A percentile compares a stretch with the other conserved stretches of the same genome.
phyloP scores from a whole-genome alignment of 1,284 basidiomycete species.

The Serendipita sp. region DNA sequence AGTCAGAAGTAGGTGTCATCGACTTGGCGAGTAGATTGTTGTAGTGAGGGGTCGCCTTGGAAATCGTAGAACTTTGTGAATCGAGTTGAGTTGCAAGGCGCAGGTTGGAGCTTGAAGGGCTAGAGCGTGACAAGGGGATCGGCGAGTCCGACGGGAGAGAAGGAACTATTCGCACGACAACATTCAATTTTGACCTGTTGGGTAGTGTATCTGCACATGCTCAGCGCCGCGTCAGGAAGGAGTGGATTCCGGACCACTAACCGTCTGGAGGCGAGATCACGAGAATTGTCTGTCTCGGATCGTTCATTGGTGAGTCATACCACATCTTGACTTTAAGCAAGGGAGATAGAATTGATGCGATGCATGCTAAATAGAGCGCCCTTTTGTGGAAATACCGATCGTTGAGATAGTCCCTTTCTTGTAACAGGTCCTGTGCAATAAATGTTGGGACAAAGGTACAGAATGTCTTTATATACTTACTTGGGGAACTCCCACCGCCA shows the following conservation, averaged over 20 bases:
- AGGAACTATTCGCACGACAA: constrained; percentile 62
- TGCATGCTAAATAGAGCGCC: constrained; percentile 75
- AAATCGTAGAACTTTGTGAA: constrained; percentile 9
- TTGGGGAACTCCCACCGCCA: constrained; percentile 77
- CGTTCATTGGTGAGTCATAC: constrained; percentile 47
- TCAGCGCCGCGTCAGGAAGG: constrained; percentile 11
- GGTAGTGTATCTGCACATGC: constrained; percentile 34
- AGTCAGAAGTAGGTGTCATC: constrained; percentile 63
- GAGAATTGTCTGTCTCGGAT: constrained; percentile 56
- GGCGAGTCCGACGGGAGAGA: constrained; percentile 42
- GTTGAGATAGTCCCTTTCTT: constrained; percentile 90
- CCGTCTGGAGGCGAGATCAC: constrained; percentile 46
- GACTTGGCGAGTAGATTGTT: constrained; percentile 34
- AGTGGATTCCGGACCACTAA: constrained; percentile 20
- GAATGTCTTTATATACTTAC: constrained; percentile 32
- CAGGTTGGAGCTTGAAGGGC: constrained; percentile 63
- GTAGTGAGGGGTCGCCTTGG: constrained; percentile 14
- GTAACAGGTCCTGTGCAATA: constrained; percentile 50
- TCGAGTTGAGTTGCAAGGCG: constrained; percentile 26
- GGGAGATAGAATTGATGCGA: constrained; percentile 51
- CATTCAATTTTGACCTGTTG: constrained; percentile 56
- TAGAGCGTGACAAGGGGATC: constrained; percentile 53
- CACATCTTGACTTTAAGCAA: constrained; percentile 39
- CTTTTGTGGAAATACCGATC: constrained; percentile 87
- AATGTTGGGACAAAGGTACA: constrained; percentile 6